phyloP scores from a whole-genome alignment of 1,284 basidiomycete genomes.

The Chalciporus piperatoides region DNA sequence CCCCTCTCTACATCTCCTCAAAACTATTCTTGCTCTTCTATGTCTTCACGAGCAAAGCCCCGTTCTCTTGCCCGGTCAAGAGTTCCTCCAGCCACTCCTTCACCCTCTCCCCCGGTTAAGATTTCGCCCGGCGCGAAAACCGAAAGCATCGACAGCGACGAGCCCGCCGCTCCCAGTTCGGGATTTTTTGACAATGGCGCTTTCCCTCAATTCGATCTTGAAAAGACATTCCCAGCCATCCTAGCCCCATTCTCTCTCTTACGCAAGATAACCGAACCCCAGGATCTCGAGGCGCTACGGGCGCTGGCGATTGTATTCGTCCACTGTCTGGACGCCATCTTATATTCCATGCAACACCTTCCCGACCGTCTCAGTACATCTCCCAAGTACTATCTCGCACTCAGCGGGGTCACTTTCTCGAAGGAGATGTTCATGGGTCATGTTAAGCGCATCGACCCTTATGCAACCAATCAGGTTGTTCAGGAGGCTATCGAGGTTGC shows the following conservation, averaged over 20 bases:
- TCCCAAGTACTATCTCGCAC: conserved; percentile 23
- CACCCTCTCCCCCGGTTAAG: background rate
- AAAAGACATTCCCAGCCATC: conserved; percentile 34
- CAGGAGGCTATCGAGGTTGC: conserved; percentile 16
- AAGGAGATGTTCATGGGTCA: conserved; percentile 27
- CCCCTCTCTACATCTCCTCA: background rate
- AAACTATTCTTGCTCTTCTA: background rate
- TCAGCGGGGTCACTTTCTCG: conserved; percentile 23
- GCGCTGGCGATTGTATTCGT: conserved; percentile 25
- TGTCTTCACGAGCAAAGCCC: conserved; percentile 7
- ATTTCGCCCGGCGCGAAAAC: conserved; percentile 9
- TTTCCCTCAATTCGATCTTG: conserved; percentile 25
- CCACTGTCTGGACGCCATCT: conserved; percentile 26
- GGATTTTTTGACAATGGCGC: background rate
- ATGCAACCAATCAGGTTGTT: conserved; percentile 5
- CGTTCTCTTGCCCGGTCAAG: conserved; percentile 14
- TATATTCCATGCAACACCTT: conserved; percentile 26
- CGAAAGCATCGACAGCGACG: conserved; percentile 15
- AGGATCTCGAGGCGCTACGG: conserved; percentile 28
- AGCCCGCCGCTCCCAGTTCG: conserved; percentile 13
- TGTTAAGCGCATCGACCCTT: conserved; percentile 14
- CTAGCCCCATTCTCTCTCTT: conserved; percentile 26
- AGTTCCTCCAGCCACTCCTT: background rate
- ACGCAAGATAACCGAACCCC: conserved; percentile 18
- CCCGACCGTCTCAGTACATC: conserved; percentile 21